These are phyloP conservation scores for Phellinidium pouzarii DNA, from an alignment of 1,284 basidiomycete species.

Conservation along the genomic window DNA sequence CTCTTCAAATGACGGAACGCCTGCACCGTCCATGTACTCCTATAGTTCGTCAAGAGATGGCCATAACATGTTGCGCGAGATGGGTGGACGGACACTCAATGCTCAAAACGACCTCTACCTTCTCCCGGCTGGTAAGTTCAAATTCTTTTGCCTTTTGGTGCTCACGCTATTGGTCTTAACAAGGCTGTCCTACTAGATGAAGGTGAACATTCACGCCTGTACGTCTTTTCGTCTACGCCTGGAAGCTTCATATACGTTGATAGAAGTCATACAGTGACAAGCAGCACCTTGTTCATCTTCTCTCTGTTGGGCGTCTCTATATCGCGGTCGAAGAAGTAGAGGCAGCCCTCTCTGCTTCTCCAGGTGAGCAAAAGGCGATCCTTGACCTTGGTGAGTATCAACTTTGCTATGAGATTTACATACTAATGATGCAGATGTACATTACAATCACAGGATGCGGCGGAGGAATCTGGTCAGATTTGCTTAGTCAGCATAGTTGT, in stretches of 20 bases:
- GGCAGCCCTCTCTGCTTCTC: conserved; percentile 16
- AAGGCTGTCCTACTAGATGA: background rate
- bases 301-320: conserved; percentile 19
- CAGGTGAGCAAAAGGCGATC: conserved; percentile 16
- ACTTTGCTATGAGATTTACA: background rate
- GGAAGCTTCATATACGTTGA: background rate
- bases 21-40: conserved; percentile 10
- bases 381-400: conserved; percentile 20
- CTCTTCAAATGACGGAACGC: background rate
- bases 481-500: background rate
- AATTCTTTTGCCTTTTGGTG: background rate
- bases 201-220: conserved; percentile 4
- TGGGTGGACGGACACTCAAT: conserved; percentile 8
- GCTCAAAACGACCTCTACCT: conserved; percentile 12
- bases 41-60: conserved; percentile 12
- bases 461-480: conserved; percentile 17
- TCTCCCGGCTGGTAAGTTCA: conserved; percentile 4
- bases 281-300: conserved; percentile 18
- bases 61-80: background rate
- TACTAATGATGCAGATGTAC: background rate
- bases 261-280: conserved; percentile 11
- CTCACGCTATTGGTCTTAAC: background rate
- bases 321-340: conserved; percentile 18
- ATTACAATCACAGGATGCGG: conserved; percentile 8
- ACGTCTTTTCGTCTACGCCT: background rate